phyloP scores from a whole-genome alignment of 2,329 filamentous ascomycete species.

The Cercospora sp. region DNA sequence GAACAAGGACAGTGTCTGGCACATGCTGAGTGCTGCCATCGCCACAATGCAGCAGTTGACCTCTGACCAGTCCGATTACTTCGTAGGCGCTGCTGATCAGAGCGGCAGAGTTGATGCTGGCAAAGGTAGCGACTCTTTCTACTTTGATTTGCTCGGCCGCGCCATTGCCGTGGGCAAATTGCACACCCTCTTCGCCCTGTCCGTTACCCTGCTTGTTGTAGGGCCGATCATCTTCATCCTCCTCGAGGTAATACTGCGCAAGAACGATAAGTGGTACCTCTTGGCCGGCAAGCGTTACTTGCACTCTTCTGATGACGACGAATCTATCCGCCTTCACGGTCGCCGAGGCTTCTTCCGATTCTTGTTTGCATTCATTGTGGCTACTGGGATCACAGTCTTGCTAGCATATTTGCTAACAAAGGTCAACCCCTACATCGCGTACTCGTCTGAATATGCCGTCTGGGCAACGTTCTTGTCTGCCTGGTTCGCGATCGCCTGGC shows the following conservation, averaged over 20 bases:
- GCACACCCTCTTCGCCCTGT: slow-evolving; percentile 83
- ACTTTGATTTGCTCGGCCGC: slow-evolving; percentile 89
- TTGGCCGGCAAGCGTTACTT: slow-evolving; percentile 68
- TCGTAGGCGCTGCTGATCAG: slow-evolving; percentile 59
- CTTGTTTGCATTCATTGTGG: slow-evolving; percentile 69
- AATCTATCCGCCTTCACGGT: slow-evolving; percentile 66
- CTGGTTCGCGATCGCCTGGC: slow-evolving; percentile 81
- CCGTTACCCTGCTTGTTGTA: slow-evolving; percentile 77
- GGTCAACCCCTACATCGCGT: slow-evolving; percentile 85
- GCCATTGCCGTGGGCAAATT: slow-evolving; percentile 77
- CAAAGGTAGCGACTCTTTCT: slow-evolving; percentile 64
- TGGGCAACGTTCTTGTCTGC: slow-evolving; percentile 81
- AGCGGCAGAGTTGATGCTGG: slow-evolving; percentile 66
- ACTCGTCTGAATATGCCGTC: slow-evolving; percentile 83
- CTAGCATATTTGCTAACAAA: slow-evolving; percentile 75
- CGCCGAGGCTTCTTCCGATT: slow-evolving; percentile 83
- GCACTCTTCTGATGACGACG: slow-evolving; percentile 59
- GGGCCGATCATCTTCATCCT: slow-evolving; percentile 72
- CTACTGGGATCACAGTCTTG: slow-evolving; percentile 68
- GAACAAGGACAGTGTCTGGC: slow-evolving; percentile 73
- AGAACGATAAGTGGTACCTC: slow-evolving; percentile 81
- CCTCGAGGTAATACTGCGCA: slow-evolving; percentile 67
- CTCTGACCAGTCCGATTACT: slow-evolving; percentile 64
- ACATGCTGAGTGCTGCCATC: slow-evolving; percentile 87
- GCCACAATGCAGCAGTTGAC: slow-evolving; percentile 72